Evolutionary conservation across 768 basidiomycete genomes (phyloP), one percentile per base, ranked within the genome.

Genomic region (Lyophyllum semitale): DNA sequence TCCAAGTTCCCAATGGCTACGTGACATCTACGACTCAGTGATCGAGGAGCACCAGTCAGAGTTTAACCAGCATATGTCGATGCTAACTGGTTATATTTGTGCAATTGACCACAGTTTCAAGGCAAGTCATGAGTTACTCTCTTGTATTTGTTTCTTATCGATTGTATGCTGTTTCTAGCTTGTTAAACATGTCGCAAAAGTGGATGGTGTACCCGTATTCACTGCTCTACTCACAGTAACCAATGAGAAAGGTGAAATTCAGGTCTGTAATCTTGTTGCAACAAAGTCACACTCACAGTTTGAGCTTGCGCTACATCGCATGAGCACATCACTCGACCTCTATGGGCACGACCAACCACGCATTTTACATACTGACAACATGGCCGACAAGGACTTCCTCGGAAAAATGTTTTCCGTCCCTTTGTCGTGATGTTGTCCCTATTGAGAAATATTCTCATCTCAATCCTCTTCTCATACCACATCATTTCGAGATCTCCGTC

Each of bases 211-310:
- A 13, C 58, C 57, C 1, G 50, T 68, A 6, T 72, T 71, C 48
- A 55, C 55, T n/a, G 66, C 58, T 6, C 42, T 70, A 2, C 59
- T 65, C 23, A 68, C 65, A 7, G 48, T 63, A 6, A 65, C 64
- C 11, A 73, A 73, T 48, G 55, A 72, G 51, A 61, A 64, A 20
- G 65, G 59, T 1, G 60, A 73, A 44, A 62, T 68, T 22, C 53
- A 62, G 4, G 52, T 60, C 2, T 61, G 57, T 11, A 57, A 49
- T 9, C 55, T 73, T 11, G 65, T 64, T 9, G 58, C 69, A 2
- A 73, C 71, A 0, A 76, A 72, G 52, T 59, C 70, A 0, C 73
- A 75, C 37, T 55, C 60, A 0, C 66, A 74, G 29, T 71, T 63
- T 43, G 65, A 66, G 23, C 53, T 60, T 1, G 67, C 67, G 0